Evolutionary conservation across 371 early-diverging fungal genomes (phyloP).

Genomic region (Haplosporangium sp.): DNA sequence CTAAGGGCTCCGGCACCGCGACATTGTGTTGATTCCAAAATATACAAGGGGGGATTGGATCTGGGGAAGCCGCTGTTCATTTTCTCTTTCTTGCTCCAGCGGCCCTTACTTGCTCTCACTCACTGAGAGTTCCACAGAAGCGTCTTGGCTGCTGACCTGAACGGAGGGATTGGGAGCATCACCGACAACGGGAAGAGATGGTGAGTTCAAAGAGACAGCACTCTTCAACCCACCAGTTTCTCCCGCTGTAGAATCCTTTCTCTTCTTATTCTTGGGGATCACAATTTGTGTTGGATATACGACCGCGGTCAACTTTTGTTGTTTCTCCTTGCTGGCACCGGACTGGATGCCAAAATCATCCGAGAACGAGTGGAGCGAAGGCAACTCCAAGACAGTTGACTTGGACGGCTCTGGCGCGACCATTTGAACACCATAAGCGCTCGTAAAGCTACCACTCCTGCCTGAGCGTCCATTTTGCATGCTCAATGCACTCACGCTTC

Average conservation of each 20-base stretch:
- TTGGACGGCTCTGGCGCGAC: conserved; percentile 18
- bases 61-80: no score
- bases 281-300: conserved; percentile 52
- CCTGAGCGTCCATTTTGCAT: conserved; percentile 28
- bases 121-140: not conserved
- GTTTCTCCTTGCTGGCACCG: conserved; percentile 18
- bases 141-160: not conserved
- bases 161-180: no score
- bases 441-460: conserved; percentile 31
- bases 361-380: conserved; percentile 48
- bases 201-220: conserved; percentile 15
- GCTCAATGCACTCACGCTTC: conserved; percentile 35
- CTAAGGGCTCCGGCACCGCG: no score
- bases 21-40: no score
- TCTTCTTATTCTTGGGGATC: conserved; percentile 47
- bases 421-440: conserved; percentile 36
- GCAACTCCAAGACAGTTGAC: conserved; percentile 36
- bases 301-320: conserved; percentile 41
- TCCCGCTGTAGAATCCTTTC: conserved; percentile 11
- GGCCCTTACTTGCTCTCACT: no score
- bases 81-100: no score
- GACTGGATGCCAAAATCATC: conserved; percentile 33
- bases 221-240: conserved; percentile 17
- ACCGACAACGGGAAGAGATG: conserved; percentile 1
- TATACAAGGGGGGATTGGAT: no score